Evolutionary conservation across 2,329 filamentous ascomycete genomes (phyloP).

Genomic region (Scedosporium dehoogii): DNA sequence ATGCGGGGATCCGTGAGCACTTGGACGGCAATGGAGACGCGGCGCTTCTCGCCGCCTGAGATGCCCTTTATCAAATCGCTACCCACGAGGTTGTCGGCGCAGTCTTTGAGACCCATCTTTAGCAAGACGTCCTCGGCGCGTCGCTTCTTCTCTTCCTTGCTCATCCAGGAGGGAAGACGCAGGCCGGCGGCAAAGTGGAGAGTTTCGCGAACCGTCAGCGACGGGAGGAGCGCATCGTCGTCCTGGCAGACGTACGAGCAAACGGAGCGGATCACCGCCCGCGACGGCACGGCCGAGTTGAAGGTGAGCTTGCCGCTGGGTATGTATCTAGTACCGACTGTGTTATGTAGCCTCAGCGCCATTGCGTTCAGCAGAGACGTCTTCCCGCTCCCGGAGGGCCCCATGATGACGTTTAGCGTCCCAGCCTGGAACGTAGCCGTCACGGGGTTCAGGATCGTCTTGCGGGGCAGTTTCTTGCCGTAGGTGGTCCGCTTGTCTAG

Average conservation of each 20-base stretch:
- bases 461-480: constrained; percentile 41
- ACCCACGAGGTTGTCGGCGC: constrained; percentile 64
- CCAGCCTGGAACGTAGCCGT: constrained; percentile 58
- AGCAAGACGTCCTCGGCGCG: constrained; percentile 62
- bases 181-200: constrained; percentile 61
- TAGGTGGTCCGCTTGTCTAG: constrained; percentile 50
- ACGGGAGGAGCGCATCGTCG: constrained; percentile 64
- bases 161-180: constrained; percentile 62
- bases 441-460: constrained; percentile 57
- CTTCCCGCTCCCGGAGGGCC: constrained; percentile 68
- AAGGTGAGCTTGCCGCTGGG: constrained; percentile 55
- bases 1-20: constrained; percentile 67
- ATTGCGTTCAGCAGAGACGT: constrained; percentile 66
- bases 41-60: constrained; percentile 68
- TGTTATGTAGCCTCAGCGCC: constrained; percentile 55
- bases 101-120: constrained; percentile 71
- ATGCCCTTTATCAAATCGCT: constrained; percentile 67
- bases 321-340: constrained; percentile 50
- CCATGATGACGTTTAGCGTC: constrained; percentile 68
- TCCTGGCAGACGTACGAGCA: constrained; percentile 73
- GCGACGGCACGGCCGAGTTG: constrained; percentile 58
- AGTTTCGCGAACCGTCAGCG: constrained; percentile 66
- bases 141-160: constrained; percentile 52
- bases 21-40: constrained; percentile 69
- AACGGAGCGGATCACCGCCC: constrained; percentile 59